These are phyloP conservation scores for Naganishia antarctica DNA, from an alignment of 768 basidiomycete genomes.

Conservation along the genomic window DNA sequence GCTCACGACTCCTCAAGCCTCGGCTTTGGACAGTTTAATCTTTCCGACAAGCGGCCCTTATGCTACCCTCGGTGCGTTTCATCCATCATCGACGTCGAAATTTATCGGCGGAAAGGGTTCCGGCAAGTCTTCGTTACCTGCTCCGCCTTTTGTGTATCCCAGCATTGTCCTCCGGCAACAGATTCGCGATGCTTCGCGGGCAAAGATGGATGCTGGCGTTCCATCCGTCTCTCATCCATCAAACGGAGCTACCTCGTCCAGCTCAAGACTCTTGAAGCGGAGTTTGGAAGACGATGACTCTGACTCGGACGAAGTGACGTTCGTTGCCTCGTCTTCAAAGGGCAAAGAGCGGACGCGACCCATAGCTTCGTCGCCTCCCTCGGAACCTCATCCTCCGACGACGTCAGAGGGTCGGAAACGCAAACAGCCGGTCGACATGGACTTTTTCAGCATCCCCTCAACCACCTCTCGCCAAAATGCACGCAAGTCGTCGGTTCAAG, in stretches of 20 bases:
- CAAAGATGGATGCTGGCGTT: too few species aligned
- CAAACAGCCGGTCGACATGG: constrained; percentile 12
- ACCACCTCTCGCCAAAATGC: neutral
- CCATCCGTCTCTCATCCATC: neutral
- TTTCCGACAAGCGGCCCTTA: constrained; percentile 13
- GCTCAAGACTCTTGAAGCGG: neutral
- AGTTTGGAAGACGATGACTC: neutral
- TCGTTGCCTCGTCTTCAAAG: neutral
- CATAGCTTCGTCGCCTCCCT: neutral
- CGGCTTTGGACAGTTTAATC: neutral
- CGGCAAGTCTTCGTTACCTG: neutral
- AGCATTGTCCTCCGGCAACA: neutral
- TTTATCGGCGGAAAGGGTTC: neutral
- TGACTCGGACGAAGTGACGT: neutral
- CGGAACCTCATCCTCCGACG: neutral
- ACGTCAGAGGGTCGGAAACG: neutral
- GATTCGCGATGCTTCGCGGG: neutral
- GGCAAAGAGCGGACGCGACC: neutral
- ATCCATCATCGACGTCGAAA: neutral
- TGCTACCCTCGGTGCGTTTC: constrained; percentile 10
- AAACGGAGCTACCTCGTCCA: neutral
- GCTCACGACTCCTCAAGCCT: neutral
- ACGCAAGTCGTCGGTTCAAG: neutral
- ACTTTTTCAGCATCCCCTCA: constrained; percentile 16
- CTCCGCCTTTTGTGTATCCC: neutral